Percentiles rank a stretch among this genome's conserved stretches.
phyloP scores from a whole-genome alignment of 495 filamentous ascomycete genomes.

The Delitschia confertaspora region DNA sequence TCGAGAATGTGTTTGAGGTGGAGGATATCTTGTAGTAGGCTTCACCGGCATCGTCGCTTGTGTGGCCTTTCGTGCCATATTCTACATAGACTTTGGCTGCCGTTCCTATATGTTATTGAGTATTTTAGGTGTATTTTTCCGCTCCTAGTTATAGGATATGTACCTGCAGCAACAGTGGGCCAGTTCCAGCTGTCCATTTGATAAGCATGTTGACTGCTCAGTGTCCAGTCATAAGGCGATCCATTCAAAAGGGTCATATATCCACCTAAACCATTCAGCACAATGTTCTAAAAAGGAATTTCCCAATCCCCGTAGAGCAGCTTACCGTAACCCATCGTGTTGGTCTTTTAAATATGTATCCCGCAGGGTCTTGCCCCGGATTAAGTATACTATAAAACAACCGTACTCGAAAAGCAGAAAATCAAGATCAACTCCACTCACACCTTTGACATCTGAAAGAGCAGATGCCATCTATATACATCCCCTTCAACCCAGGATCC shows the following conservation, averaged over 20 bases:
- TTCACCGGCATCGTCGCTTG: conserved; percentile 24
- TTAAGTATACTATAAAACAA: not conserved
- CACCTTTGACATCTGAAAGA: not conserved
- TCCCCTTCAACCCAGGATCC: not conserved
- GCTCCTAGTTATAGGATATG: not conserved
- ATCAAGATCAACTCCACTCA: not conserved
- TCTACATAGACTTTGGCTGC: conserved; percentile 21
- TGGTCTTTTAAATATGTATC: conserved; percentile 9
- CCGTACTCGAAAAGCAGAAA: not conserved
- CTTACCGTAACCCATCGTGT: conserved; percentile 22
- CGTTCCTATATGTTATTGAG: not conserved
- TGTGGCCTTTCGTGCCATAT: conserved; percentile 14
- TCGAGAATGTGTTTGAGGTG: conserved; percentile 12
- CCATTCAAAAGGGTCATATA: conserved; percentile 27
- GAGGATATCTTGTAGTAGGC: conserved; percentile 21
- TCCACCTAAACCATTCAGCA: conserved; percentile 10
- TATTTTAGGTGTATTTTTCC: not conserved
- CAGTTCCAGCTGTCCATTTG: conserved; percentile 27
- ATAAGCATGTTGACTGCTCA: conserved; percentile 19
- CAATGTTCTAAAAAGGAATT: not conserved
- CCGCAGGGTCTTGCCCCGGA: conserved; percentile 10
- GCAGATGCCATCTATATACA: not conserved
- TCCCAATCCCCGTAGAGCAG: not conserved
- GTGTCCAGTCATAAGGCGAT: conserved; percentile 24
- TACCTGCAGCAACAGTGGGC: conserved; percentile 24